Evolutionary conservation across 106 monocot species (phyloP), one percentile per base, ranked within the genome.

Genomic region (Platanthera zijinensis): DNA sequence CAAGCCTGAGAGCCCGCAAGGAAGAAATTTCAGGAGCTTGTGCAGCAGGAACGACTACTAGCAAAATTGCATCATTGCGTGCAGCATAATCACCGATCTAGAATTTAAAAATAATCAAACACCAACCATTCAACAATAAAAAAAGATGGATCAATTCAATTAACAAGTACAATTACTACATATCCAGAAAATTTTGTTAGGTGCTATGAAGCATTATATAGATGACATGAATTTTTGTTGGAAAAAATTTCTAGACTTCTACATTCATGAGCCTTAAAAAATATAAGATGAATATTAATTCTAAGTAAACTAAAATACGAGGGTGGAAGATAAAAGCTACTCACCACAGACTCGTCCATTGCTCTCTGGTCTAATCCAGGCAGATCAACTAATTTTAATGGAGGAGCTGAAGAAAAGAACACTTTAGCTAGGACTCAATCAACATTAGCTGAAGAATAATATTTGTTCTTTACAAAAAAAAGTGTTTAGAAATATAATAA

Each of bases 21-120:
- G 92, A 90, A 80, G 92, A 87, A 83, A 95, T 82, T 78, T 95
- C 95, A 25, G 92, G 83, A 50, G 92, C 88, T 69, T 95, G 95
- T 22, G 86, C 82, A 80, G 95, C 95, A 69, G 95, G 92, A 48
- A 92, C 71, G 77, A 89, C 82, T 13, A 95, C 83, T 56, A 95
- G 79, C 82, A 95, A 83, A 86, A 95, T 89, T 74, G 95, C 95
- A 90, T 95, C 92, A 82, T 88, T 95, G 80, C 75, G 92, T 68
- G 90, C 84, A 80, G 90, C 92, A 86, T 92, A 90, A 49, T 92
- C 90, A 75, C 83, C 86, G n/a, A 88, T 74, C 95, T 95, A 82
- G 21, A 74, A 67, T 8, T 8, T 0, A 10, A 12, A 66, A 4
- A 66, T 10, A 70, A 2, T 47, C 48, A 47, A 70, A 70, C 48